Conservation (phyloP, 805 yeast species). For the Ogataea ramenticola region DNA sequence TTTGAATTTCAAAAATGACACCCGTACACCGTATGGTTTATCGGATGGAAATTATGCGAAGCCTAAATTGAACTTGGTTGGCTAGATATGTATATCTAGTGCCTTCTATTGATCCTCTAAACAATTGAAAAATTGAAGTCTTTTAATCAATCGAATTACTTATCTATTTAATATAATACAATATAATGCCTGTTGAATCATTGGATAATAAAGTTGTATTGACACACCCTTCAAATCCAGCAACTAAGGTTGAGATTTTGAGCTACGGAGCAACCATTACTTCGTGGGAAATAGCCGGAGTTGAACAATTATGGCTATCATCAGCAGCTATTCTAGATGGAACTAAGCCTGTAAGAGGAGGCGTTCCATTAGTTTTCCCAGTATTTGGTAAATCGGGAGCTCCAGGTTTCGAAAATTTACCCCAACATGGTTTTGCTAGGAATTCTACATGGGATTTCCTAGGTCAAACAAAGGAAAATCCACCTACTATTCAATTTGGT, state of each 20-base stretch:
- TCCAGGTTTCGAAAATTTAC: constrained; percentile 58
- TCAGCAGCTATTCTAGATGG: constrained; percentile 83
- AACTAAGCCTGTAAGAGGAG: constrained; percentile 91
- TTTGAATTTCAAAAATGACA: no score
- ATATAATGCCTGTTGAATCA: constrained; percentile 58
- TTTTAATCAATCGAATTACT: no score
- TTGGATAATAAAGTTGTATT: constrained; percentile 55
- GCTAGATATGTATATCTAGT: no score
- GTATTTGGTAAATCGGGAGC: constrained; percentile 69
- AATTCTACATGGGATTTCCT: constrained; percentile 88
- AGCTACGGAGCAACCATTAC: constrained; percentile 84
- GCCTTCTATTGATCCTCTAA: no score
- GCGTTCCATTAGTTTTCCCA: constrained; percentile 95
- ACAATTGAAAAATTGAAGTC: no score
- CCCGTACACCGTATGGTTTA: no score
- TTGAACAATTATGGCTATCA: constrained; percentile 80
- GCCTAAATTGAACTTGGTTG: no score
- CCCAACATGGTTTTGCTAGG: constrained; percentile 97
- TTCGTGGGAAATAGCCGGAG: constrained; percentile 69
- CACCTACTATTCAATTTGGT: constrained; percentile 85
- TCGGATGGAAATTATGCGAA: no score
- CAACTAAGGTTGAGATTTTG: constrained; percentile 59
- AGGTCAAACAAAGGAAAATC: constrained; percentile 67
- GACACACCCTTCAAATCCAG: constrained; percentile 43
- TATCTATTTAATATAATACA: no score